Evolutionary conservation across 257 asterid species (phyloP).

Genomic region (Ehretia macrophylla): DNA sequence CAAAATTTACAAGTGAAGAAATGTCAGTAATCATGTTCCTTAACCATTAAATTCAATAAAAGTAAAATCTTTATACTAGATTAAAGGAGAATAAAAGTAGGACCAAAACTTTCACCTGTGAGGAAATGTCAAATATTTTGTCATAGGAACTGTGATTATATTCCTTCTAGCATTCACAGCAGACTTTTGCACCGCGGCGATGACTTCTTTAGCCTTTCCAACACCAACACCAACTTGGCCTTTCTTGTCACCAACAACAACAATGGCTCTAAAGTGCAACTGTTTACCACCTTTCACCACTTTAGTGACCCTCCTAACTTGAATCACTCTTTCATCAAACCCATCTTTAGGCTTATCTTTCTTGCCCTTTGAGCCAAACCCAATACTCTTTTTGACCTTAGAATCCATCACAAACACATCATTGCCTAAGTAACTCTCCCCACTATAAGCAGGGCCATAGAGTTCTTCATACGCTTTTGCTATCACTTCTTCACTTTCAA

Average conservation of each 20-base stretch:
- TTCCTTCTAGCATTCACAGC: slow-evolving; percentile 87
- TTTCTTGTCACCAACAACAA: slow-evolving; percentile 84
- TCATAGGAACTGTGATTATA: slow-evolving; percentile 70
- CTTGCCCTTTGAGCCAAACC: slow-evolving; percentile 55
- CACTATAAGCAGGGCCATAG: slow-evolving; percentile 79
- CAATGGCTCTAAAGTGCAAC: slow-evolving; percentile 77
- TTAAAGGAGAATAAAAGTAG: neutral
- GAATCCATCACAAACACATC: slow-evolving; percentile 66
- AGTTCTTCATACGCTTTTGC: slow-evolving; percentile 70
- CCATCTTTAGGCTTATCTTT: slow-evolving; percentile 80
- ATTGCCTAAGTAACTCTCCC: slow-evolving; percentile 66
- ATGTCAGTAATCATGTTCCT: no score
- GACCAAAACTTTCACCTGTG: slow-evolving; percentile 49
- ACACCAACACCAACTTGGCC: slow-evolving; percentile 96
- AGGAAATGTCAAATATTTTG: slow-evolving; percentile 86
- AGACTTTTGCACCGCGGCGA: slow-evolving; percentile 79
- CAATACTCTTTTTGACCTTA: slow-evolving; percentile 57
- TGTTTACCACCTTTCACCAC: slow-evolving; percentile 98
- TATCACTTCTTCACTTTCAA: slow-evolving; percentile 72
- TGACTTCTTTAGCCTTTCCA: slow-evolving; percentile 87
- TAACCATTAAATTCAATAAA: neutral
- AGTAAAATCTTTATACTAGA: neutral
- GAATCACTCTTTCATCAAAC: slow-evolving; percentile 87
- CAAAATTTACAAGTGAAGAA: no score
- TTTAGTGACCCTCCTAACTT: slow-evolving; percentile 91